A percentile compares a stretch with the other conserved stretches of the same genome.
Evolutionary conservation across 148 eudicot genomes (phyloP).

Genomic region (Camellia sinensis): DNA sequence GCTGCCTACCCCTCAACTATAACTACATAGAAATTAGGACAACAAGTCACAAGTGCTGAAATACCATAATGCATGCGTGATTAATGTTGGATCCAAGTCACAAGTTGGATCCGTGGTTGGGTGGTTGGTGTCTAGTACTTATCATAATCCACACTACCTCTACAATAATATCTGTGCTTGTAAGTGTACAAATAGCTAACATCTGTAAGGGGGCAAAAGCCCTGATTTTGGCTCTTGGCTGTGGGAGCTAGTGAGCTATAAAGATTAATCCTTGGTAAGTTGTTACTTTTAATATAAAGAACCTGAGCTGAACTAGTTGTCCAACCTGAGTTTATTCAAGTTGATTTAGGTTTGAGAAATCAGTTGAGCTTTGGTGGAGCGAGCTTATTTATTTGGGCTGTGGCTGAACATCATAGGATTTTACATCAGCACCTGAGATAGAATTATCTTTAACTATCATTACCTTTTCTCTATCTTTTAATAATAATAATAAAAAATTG

Average conservation of each 20-base stretch:
- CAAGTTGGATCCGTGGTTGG: too few species aligned
- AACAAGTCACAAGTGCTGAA: too few species aligned
- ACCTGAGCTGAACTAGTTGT: background rate
- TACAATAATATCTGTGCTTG: background rate
- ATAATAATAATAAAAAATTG: too few species aligned
- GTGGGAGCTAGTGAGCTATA: background rate
- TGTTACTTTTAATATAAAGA: background rate
- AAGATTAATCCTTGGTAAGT: constrained; percentile 1
- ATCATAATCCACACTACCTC: background rate
- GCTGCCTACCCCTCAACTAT: too few species aligned
- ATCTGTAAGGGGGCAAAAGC: background rate
- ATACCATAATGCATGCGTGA: too few species aligned
- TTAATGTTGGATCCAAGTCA: too few species aligned
- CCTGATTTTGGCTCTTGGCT: constrained; percentile 3
- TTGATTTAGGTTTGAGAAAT: background rate
- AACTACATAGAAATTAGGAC: too few species aligned
- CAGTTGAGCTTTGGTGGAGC: background rate
- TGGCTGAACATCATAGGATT: background rate
- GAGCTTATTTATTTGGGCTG: background rate
- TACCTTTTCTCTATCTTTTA: background rate
- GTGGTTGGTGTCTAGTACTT: too few species aligned
- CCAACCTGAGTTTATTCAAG: background rate
- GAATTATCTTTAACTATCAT: background rate
- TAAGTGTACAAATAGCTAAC: background rate
- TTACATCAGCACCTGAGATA: background rate